Conservation (phyloP, 352 stramenopile species). For the Globisporangium canariense region DNA sequence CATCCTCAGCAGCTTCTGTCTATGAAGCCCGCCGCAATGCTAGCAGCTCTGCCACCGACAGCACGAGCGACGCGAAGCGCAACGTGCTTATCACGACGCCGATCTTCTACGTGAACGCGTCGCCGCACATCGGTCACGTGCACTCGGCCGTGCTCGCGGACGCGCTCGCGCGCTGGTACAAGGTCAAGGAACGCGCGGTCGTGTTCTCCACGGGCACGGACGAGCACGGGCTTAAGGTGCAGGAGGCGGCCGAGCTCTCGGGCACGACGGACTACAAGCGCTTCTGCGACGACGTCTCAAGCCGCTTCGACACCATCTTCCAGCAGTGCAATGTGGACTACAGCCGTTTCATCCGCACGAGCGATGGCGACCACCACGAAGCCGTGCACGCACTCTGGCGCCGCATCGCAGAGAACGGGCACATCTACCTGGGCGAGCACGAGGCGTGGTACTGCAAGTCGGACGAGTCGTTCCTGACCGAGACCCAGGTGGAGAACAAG, state of each 20-base stretch:
- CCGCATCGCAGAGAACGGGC: conserved; percentile 82
- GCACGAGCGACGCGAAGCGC: neutral
- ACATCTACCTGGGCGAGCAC: conserved; percentile 98
- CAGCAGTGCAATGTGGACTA: conserved; percentile 89
- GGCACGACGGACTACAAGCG: conserved; percentile 76
- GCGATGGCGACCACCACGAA: conserved; percentile 90
- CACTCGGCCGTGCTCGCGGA: conserved; percentile 94
- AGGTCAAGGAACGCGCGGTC: conserved; percentile 47
- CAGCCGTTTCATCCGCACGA: conserved; percentile 97
- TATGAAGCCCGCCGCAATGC: neutral
- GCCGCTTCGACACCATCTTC: conserved; percentile 90
- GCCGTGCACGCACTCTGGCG: conserved; percentile 92
- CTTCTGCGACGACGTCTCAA: conserved; percentile 93
- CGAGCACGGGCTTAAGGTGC: conserved; percentile 96
- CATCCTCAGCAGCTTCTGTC: neutral
- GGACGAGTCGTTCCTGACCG: conserved; percentile 98
- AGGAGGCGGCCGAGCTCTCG: conserved; percentile 89
- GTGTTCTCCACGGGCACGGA: conserved; percentile 98
- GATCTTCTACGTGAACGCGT: conserved; percentile 99
- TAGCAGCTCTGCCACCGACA: neutral
- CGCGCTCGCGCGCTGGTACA: conserved; percentile 78
- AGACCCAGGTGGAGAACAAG: conserved; percentile 93
- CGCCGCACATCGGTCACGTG: conserved; percentile 98
- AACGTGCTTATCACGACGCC: conserved; percentile 91
- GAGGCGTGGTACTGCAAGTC: conserved; percentile 98